Percentiles rank a stretch among this genome's conserved stretches.
Conservation (phyloP, 345 rosid genomes). For the Eutrema heterophyllum region DNA sequence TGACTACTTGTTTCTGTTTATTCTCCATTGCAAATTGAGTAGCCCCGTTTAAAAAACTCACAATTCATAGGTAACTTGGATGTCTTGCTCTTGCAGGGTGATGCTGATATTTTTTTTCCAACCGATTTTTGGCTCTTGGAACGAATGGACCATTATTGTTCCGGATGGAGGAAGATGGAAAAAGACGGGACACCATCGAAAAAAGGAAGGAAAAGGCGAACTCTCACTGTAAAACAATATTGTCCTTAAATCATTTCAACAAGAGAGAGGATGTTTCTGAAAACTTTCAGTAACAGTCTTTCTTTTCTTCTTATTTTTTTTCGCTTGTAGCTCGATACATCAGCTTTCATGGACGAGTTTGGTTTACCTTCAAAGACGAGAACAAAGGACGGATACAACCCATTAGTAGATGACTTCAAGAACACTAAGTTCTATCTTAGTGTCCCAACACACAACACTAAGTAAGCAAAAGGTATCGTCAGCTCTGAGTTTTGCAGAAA, state of each 20-base stretch:
- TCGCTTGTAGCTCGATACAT: slow-evolving; percentile 61
- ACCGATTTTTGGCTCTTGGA: slow-evolving; percentile 94
- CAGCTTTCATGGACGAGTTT: slow-evolving; percentile 93
- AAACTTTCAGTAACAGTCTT: background rate
- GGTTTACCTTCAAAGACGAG: slow-evolving; percentile 83
- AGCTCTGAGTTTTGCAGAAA: slow-evolving; percentile 10
- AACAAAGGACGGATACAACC: slow-evolving; percentile 90
- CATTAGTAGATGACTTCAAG: slow-evolving; percentile 90
- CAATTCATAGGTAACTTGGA: slow-evolving; percentile 1
- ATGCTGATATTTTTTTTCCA: slow-evolving; percentile 96
- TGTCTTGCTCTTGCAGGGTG: slow-evolving; percentile 73
- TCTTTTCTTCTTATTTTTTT: background rate
- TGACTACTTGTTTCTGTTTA: background rate
- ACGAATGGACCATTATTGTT: slow-evolving; percentile 84
- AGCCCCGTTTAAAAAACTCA: background rate
- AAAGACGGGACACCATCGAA: slow-evolving; percentile 47
- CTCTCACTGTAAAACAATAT: slow-evolving; percentile 63
- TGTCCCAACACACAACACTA: slow-evolving; percentile 87
- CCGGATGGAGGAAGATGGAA: slow-evolving; percentile 61
- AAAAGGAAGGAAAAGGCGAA: slow-evolving; percentile 78
- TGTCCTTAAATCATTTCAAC: background rate
- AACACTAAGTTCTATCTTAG: slow-evolving; percentile 88
- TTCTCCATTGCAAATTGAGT: background rate
- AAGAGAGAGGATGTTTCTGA: background rate
- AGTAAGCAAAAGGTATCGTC: slow-evolving; percentile 30